Percentiles rank a stretch among this genome's conserved stretches.
Conservation (phyloP, 2,329 filamentous ascomycete genomes). For the Teratosphaeria pseudoeucalypti region DNA sequence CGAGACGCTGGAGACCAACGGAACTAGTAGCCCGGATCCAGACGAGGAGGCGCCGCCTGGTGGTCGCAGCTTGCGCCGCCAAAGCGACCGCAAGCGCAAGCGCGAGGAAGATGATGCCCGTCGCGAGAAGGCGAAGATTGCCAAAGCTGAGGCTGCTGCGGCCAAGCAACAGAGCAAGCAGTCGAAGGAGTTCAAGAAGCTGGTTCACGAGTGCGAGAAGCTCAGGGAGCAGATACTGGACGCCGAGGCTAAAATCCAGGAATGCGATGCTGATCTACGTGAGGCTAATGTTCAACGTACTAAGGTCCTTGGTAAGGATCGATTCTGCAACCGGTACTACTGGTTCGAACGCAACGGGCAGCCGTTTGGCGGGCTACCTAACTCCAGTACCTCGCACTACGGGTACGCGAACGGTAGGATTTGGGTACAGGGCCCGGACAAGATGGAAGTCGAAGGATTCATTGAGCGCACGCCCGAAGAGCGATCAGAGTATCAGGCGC, state of each 20-base stretch:
- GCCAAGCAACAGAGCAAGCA: conserved; percentile 58
- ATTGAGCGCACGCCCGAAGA: conserved; percentile 65
- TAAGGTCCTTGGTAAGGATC: conserved; percentile 79
- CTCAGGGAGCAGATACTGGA: conserved; percentile 70
- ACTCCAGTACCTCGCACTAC: conserved; percentile 76
- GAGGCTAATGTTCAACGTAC: conserved; percentile 91
- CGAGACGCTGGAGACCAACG: conserved; percentile 45
- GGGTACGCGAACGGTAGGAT: conserved; percentile 89
- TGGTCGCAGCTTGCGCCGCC: conserved; percentile 46
- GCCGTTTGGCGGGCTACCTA: conserved; percentile 82
- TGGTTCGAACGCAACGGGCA: conserved; percentile 99
- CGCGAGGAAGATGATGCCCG: conserved; percentile 52
- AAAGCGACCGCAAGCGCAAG: conserved; percentile 50
- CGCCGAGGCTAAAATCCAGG: conserved; percentile 74
- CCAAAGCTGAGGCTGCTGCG: conserved; percentile 39
- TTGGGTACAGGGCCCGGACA: conserved; percentile 92
- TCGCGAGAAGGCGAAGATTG: conserved; percentile 55
- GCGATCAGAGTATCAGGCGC: conserved; percentile 63
- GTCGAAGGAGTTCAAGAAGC: conserved; percentile 77
- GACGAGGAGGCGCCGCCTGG: conserved; percentile 57
- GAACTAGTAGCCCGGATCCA: conserved; percentile 47
- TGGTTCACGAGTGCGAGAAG: conserved; percentile 80
- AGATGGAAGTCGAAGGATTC: conserved; percentile 75
- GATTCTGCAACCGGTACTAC: conserved; percentile 97
- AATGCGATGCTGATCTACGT: conserved; percentile 81